Base-by-base conservation (phyloP, 805 yeast species). In the Metschnikowia gelsemii region DNA sequence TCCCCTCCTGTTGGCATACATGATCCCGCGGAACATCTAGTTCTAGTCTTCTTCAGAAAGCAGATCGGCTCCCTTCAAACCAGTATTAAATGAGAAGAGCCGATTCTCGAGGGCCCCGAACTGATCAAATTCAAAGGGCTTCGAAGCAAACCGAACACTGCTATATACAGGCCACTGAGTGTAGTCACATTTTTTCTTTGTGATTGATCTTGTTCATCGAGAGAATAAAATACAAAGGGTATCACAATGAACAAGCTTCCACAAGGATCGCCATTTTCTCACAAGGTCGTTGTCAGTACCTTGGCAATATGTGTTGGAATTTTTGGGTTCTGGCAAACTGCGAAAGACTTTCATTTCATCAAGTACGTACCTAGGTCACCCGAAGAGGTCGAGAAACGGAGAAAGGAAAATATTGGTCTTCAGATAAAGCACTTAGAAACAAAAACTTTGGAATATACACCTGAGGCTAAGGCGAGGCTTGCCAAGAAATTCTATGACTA, bases 401-500 rank as follows among this genome's bases (percentile, higher is more conserved):
- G 59, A 46, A 50, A 51, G 35, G 73, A 69, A 32, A 56, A 63
- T 21, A 42, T 57, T 7, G 62, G 66, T 2, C 36, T 66, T 24
- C 32, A 47, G 19, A 60, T 70, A 51, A 60, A 49, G 23, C 56
- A 61, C 5, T 49, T 58, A 34, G 72, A 69, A 9, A 50, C 64
- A 5, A 46, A 68, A 21, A 66, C 73, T 1, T 58, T 70, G 54
- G 69, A 69, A 9, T 68, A 65, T 41, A 70, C 67, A 1, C 72
- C 73, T 0, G 74, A 70, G 40, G 75, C 73, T 5, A 65, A 68
- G 48, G 64, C 58, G 42, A 47, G 68, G 33, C 52, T 68, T 22
- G 40, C 44, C 4, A 34, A 21, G 17, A 40, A 34, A 21, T 21
- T 40, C 7, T 25, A 35, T 8, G 40, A 40, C 24, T 28, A 14